Percentiles rank a stretch among this genome's conserved stretches.
These are phyloP conservation scores for Pythium folliculosum DNA, from an alignment of 352 stramenopile species.

Conservation along the genomic window DNA sequence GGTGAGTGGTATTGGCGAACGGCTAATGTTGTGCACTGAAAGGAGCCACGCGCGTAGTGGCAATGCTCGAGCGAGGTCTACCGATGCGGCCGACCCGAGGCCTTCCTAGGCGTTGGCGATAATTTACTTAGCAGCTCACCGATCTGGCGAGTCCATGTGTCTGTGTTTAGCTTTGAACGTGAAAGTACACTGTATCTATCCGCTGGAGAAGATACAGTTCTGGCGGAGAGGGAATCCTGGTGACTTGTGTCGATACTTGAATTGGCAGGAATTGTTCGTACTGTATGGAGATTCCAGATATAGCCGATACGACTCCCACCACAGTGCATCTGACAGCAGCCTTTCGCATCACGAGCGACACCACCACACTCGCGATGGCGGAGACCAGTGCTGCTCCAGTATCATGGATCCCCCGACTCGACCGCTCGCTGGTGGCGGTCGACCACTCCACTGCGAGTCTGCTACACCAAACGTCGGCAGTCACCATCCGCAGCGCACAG, in stretches of 20 bases:
- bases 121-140: not conserved
- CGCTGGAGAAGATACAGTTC: too few species aligned
- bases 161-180: too few species aligned
- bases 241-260: too few species aligned
- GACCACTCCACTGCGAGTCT: slow-evolving; percentile 17
- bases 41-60: not conserved
- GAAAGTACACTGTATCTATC: too few species aligned
- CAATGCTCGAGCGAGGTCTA: not conserved
- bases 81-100: not conserved
- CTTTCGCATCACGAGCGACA: slow-evolving; percentile 1
- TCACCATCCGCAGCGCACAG: slow-evolving; percentile 38
- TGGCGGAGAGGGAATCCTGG: too few species aligned
- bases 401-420: slow-evolving; percentile 6
- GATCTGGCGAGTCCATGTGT: too few species aligned
- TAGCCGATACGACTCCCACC: too few species aligned
- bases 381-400: not conserved
- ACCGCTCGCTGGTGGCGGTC: not conserved
- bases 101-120: not conserved
- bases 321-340: not conserved
- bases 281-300: too few species aligned
- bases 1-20: slow-evolving; percentile 36
- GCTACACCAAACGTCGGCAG: slow-evolving; percentile 34
- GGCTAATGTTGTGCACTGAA: slow-evolving; percentile 27
- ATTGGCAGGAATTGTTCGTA: too few species aligned
- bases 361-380: not conserved